A percentile compares a stretch with the other conserved stretches of the same genome.
Conservation (phyloP, 345 rosid species). For the Noccaea caerulescens region DNA sequence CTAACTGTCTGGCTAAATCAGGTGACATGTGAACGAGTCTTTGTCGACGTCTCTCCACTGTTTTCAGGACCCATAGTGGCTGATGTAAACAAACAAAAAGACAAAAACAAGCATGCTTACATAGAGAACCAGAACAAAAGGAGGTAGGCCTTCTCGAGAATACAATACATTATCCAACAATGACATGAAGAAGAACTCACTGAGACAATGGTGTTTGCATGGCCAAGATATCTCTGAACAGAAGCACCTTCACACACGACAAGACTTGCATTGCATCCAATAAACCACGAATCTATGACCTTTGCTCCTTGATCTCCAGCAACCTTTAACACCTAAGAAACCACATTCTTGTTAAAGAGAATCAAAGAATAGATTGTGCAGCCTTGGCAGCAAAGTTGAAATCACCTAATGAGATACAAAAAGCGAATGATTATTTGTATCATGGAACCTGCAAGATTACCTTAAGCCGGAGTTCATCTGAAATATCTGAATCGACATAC, state of each 20-base stretch:
- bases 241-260: slow-evolving; percentile 89
- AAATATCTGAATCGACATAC: slow-evolving; percentile 71
- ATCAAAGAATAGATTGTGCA: slow-evolving; percentile 7
- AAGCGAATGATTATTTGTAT: not conserved
- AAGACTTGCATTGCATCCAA: slow-evolving; percentile 72
- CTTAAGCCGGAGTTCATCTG: slow-evolving; percentile 67
- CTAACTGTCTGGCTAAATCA: slow-evolving; percentile 89
- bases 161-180: slow-evolving; percentile 2
- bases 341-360: slow-evolving; percentile 10
- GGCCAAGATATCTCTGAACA: slow-evolving; percentile 71
- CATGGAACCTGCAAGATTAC: slow-evolving; percentile 45
- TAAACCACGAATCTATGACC: slow-evolving; percentile 67
- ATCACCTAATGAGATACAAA: slow-evolving; percentile 11
- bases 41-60: slow-evolving; percentile 66
- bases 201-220: slow-evolving; percentile 69
- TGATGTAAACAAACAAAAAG: slow-evolving; percentile 42
- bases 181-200: slow-evolving; percentile 59
- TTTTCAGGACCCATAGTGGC: slow-evolving; percentile 90
- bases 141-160: slow-evolving; percentile 3
- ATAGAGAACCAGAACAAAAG: not conserved
- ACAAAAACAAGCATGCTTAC: slow-evolving; percentile 26
- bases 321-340: slow-evolving; percentile 67
- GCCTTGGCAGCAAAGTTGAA: not conserved
- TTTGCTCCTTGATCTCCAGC: slow-evolving; percentile 70
- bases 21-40: slow-evolving; percentile 85